Evolutionary conservation across 805 yeast species (phyloP), one percentile per base, ranked within the genome.

Genomic region (Myxozyma sirexii): DNA sequence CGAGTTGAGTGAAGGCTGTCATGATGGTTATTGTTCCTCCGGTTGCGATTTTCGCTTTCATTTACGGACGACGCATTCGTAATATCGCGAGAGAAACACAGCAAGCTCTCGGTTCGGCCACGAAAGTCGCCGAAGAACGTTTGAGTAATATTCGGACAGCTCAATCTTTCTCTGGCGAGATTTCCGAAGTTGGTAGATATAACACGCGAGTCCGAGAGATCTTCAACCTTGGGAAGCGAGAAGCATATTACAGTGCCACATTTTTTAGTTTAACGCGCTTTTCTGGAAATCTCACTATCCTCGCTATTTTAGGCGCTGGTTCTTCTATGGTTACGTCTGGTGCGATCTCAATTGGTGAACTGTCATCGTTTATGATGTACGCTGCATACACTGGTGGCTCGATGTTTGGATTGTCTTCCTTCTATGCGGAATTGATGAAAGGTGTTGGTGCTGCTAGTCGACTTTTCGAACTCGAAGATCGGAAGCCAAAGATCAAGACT

Each of bases 391-490:
- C 97, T 1, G 98, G 97, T 0, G 80, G 90, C n/a, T 90, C 97
- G 7, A 88, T 92, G 68, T 88, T 88, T 73, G 97, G 97, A 0
- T 72, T 93, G 19, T 93, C 97, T 0, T 88, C 88, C 69, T 93
- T 93, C 71, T 93, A 92, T 71, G 85, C 96, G 1, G 98, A 93
- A 72, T 77, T 93, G 59, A 93, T 93, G 97, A 93, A 93, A 76
- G 98, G 97, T 57, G 88, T 92, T 6, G 98, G 98, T 52, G 97
- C 98, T 0, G 94, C 97, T 0, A 86, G 91, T 52, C 79, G 98
- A 60, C 82, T 93, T 26, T 92, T 93, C 76, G 98, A 93, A 71
- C 77, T 93, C 51, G 84, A 87, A 60, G 94, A 88, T 62, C 80
- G 90, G 73, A 79, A 84, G 64, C 96, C 97, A 0, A 73, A 78